Evolutionary conservation across 345 rosid species (phyloP).

Genomic region (Schrenkiella parvula): DNA sequence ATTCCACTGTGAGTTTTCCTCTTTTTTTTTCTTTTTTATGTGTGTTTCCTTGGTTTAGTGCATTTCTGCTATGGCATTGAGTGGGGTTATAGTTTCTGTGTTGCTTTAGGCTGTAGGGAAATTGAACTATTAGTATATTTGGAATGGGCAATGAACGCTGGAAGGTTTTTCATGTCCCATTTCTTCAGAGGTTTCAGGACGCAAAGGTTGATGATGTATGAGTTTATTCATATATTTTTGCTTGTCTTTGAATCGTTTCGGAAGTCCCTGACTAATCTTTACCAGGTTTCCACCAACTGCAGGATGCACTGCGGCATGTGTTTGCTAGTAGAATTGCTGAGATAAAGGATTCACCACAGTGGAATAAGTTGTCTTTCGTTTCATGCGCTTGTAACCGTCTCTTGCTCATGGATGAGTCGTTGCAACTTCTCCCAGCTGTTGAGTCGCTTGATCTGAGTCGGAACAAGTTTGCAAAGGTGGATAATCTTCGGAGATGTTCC

Average conservation of each 20-base stretch:
- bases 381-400: conserved; percentile 83
- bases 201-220: conserved; percentile 24
- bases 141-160: conserved; percentile 23
- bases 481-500: conserved; percentile 75
- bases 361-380: conserved; percentile 83
- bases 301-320: conserved; percentile 94
- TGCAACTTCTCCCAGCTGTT: conserved; percentile 94
- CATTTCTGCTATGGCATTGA: conserved; percentile 12
- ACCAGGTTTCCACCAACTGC: conserved; percentile 13
- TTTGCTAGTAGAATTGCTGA: conserved; percentile 93
- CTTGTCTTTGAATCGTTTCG: not conserved
- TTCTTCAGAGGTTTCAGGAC: conserved; percentile 28
- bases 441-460: conserved; percentile 97
- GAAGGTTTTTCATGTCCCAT: conserved; percentile 15
- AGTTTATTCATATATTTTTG: conserved; percentile 6
- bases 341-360: conserved; percentile 76
- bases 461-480: conserved; percentile 86
- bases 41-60: not conserved
- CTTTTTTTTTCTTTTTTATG: not conserved
- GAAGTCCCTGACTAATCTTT: conserved; percentile 12
- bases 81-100: conserved; percentile 24
- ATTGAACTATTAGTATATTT: conserved; percentile 29
- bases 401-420: conserved; percentile 93
- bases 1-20: conserved; percentile 76
- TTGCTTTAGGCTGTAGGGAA: conserved; percentile 19